Base-by-base conservation (phyloP, 169 alveolate species). In the Plasmodium knowlesi region DNA sequence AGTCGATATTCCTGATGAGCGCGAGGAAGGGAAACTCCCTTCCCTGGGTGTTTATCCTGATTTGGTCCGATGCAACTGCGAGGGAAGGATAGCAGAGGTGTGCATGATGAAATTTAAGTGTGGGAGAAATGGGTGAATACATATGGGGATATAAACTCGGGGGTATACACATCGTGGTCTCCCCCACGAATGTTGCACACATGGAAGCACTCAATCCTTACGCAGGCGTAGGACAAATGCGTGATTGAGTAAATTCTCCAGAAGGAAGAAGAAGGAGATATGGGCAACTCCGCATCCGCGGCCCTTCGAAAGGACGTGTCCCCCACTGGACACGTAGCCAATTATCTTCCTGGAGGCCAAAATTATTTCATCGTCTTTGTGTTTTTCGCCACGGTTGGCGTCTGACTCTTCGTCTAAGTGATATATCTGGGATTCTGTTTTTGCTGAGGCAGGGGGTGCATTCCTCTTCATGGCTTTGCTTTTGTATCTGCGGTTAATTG, bases 291-390 rank as follows among this genome's bases (percentile, higher is more conserved):
- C 94, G 46, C 81, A 88, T 16, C 94, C 94, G 81, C 50, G 82
- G 46, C 94, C 94, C 82, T 88, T 88, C 28, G 94, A 88, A 41
- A 88, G 54, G 16, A 88, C 94, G 61, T 88, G 94, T 2, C 94
- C 94, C 0, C 94, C 94, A 39, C 94, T 88, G 22, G 94, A 88
- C 39, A 88, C 94, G 72, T 78, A 88, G 37, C 94, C 94, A 76
- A 88, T 88, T 78, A 88, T 88, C 46, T 88, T 78, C 53, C 81
- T 88, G 14, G 94, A 88, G 25, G 94, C 22, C 28, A 88, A 79
- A 78, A 88, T 88, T 46, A 88, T 88, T 76, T 88, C 94, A 32
- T 57, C 89, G 3, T 14, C 70, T 19, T 74, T 32, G 61, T 70
- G 22, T 12, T n/a, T 32, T 12, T n/a, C 81, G 46, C 92, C 37